phyloP scores from a whole-genome alignment of 805 yeast species.

The Nakazawaea populi region DNA sequence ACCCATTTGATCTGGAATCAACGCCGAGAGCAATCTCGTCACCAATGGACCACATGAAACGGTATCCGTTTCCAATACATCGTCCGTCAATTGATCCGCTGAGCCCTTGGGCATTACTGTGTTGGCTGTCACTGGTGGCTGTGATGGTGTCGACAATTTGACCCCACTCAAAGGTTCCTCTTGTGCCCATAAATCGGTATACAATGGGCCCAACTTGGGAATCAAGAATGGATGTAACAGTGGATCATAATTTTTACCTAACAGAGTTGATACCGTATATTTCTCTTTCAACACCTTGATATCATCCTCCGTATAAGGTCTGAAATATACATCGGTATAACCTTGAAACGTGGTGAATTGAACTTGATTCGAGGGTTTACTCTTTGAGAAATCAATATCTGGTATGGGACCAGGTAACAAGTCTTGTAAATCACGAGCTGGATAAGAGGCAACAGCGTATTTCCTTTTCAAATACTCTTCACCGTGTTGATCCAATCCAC shows the following conservation, averaged over 20 bases:
- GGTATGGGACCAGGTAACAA: slow-evolving; percentile 87
- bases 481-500: slow-evolving; percentile 61
- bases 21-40: slow-evolving; percentile 76
- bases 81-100: slow-evolving; percentile 52
- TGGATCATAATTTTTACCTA: slow-evolving; percentile 53
- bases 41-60: slow-evolving; percentile 90
- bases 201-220: slow-evolving; percentile 81
- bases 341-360: slow-evolving; percentile 85
- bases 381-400: slow-evolving; percentile 74
- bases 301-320: slow-evolving; percentile 78
- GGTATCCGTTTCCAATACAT: slow-evolving; percentile 60
- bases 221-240: slow-evolving; percentile 65
- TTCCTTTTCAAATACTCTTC: slow-evolving; percentile 68
- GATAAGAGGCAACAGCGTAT: slow-evolving; percentile 89
- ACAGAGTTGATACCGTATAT: slow-evolving; percentile 45
- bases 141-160: slow-evolving; percentile 5
- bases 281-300: slow-evolving; percentile 62
- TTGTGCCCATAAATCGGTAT: slow-evolving; percentile 80
- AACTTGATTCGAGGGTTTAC: slow-evolving; percentile 85
- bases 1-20: slow-evolving; percentile 42
- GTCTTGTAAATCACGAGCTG: slow-evolving; percentile 67
- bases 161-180: slow-evolving; percentile 50
- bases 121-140: neutral
- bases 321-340: slow-evolving; percentile 79
- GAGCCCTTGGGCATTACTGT: slow-evolving; percentile 49